These are phyloP conservation scores for Candida anutae DNA, from an alignment of 1,139 yeast species.

Conservation along the genomic window DNA sequence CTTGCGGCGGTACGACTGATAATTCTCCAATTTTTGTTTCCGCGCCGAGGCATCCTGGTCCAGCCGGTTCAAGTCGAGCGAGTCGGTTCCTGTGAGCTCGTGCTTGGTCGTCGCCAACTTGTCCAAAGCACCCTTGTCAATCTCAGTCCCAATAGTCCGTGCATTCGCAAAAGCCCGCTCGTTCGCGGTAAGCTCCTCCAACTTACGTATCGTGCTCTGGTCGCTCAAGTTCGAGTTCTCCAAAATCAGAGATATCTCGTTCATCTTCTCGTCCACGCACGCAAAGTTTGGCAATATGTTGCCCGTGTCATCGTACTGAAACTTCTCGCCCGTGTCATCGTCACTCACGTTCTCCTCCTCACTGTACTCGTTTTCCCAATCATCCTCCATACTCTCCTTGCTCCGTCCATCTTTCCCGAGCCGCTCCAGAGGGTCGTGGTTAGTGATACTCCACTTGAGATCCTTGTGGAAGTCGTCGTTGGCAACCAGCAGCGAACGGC, in stretches of 20 bases:
- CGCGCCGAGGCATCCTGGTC: slow-evolving; percentile 44
- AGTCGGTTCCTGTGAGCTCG: slow-evolving; percentile 39
- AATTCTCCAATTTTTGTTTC: slow-evolving; percentile 36
- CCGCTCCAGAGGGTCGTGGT: slow-evolving; percentile 56
- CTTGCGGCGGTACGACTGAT: slow-evolving; percentile 44
- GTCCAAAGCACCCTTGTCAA: slow-evolving; percentile 37
- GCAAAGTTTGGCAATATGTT: slow-evolving; percentile 51
- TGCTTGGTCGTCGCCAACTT: slow-evolving; percentile 32
- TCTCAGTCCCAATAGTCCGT: slow-evolving; percentile 38
- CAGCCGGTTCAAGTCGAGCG: slow-evolving; percentile 25
- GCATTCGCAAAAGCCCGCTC: slow-evolving; percentile 60
- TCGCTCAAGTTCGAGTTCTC: slow-evolving; percentile 38
- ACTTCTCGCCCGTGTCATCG: slow-evolving; percentile 48
- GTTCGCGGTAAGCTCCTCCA: slow-evolving; percentile 52
- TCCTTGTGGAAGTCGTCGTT: slow-evolving; percentile 32
- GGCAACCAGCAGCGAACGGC: slow-evolving; percentile 29
- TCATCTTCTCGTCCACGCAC: slow-evolving; percentile 40
- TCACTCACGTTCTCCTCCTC: slow-evolving; percentile 67
- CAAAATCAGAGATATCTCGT: slow-evolving; percentile 36
- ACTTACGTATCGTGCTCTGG: slow-evolving; percentile 33
- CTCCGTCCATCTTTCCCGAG: slow-evolving; percentile 6
- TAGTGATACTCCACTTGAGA: slow-evolving; percentile 41
- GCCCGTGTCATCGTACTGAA: slow-evolving; percentile 56
- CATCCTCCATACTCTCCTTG: slow-evolving; percentile 12
- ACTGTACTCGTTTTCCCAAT: slow-evolving; percentile 39